Evolutionary conservation across 345 rosid species (phyloP).

Genomic region (Clarkia xantiana): DNA sequence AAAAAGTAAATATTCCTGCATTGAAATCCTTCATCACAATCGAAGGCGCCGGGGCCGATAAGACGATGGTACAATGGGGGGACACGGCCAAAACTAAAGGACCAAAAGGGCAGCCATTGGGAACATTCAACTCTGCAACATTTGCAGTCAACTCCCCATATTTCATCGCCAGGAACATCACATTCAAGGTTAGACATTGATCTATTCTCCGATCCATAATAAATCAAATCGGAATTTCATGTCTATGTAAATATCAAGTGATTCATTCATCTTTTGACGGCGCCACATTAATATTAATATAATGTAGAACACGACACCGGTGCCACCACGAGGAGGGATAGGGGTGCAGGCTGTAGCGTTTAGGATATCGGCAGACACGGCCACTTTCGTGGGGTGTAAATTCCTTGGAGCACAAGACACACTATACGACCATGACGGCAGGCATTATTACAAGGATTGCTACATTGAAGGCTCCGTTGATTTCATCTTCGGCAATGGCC

Average conservation of each 20-base stretch:
- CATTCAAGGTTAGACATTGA: conserved; percentile 46
- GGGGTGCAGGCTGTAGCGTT: conserved; percentile 94
- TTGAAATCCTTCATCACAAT: conserved; percentile 74
- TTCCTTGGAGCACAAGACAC: conserved; percentile 96
- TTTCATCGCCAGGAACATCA: conserved; percentile 84
- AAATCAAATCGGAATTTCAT: no score
- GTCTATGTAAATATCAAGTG: no score
- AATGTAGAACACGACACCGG: conserved; percentile 69
- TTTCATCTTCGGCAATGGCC: conserved; percentile 83
- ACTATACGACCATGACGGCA: conserved; percentile 72
- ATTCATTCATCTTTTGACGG: background rate
- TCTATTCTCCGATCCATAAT: no score
- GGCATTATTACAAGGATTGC: conserved; percentile 94
- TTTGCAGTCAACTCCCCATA: conserved; percentile 79
- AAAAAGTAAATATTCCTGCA: conserved; percentile 69
- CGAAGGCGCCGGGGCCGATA: conserved; percentile 86
- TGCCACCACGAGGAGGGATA: conserved; percentile 66
- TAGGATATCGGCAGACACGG: conserved; percentile 84
- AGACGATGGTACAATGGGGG: conserved; percentile 81
- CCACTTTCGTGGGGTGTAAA: conserved; percentile 57
- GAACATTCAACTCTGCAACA: conserved; percentile 73
- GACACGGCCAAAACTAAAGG: conserved; percentile 87
- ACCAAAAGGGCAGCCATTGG: conserved; percentile 51
- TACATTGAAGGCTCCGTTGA: conserved; percentile 95
- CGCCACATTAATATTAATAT: no score